Conservation (phyloP, 805 yeast genomes). For the Saturnispora sekii region DNA sequence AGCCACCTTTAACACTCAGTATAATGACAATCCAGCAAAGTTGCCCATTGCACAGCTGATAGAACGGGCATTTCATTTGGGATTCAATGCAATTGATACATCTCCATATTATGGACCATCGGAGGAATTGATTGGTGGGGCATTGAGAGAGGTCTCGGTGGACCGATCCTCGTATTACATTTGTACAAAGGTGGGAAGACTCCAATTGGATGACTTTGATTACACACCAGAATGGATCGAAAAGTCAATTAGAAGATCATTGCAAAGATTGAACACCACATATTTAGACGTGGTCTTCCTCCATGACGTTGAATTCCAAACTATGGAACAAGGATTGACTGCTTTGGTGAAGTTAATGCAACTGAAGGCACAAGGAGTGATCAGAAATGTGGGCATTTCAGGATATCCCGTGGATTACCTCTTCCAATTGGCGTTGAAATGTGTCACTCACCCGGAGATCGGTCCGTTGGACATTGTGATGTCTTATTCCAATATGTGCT, state of each 20-base stretch:
- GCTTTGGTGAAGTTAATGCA: conserved; percentile 54
- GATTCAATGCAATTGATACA: conserved; percentile 76
- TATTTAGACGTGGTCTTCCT: conserved; percentile 77
- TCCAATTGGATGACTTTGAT: conserved; percentile 60
- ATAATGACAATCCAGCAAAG: conserved; percentile 55
- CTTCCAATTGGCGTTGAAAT: conserved; percentile 37
- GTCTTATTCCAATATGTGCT: conserved; percentile 72
- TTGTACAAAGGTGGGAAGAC: conserved; percentile 82
- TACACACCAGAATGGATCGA: conserved; percentile 55
- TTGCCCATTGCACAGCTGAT: conserved; percentile 53
- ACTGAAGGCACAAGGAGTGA: conserved; percentile 54
- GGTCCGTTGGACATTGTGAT: conserved; percentile 67
- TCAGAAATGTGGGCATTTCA: conserved; percentile 63
- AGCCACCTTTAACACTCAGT: conserved; percentile 77
- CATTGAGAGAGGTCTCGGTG: conserved; percentile 34
- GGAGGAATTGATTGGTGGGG: conserved; percentile 63
- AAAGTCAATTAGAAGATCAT: conserved; percentile 55
- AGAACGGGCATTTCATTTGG: conserved; percentile 49
- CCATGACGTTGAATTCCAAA: conserved; percentile 83
- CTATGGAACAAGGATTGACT: conserved; percentile 40
- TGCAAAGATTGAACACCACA: conserved; percentile 51
- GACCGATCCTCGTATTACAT: conserved; percentile 58
- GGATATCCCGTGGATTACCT: conserved; percentile 80
- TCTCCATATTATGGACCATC: conserved; percentile 93
- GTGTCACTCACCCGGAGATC: conserved; percentile 31